A percentile compares a stretch with the other conserved stretches of the same genome.
These are phyloP conservation scores for Cladosporium sp. DNA, from an alignment of 2,329 filamentous ascomycete genomes.

Conservation along the genomic window DNA sequence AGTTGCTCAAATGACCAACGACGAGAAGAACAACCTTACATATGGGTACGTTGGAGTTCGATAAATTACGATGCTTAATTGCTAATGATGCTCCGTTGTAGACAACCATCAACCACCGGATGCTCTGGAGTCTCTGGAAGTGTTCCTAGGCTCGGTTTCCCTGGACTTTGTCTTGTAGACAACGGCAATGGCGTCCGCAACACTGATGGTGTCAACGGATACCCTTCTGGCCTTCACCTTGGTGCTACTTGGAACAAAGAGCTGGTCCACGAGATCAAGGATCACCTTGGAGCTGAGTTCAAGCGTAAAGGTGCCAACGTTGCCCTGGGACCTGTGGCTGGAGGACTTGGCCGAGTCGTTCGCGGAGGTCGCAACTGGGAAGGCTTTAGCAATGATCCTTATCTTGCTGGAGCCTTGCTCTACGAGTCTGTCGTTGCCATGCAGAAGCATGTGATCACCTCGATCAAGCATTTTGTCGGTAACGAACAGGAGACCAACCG, in stretches of 20 bases:
- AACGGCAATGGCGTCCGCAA: constrained; percentile 34
- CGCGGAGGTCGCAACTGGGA: constrained; percentile 32
- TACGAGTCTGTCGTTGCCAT: constrained; percentile 27
- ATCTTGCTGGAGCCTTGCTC: constrained; percentile 27
- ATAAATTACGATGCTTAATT: constrained; percentile 11
- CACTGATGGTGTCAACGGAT: constrained; percentile 31
- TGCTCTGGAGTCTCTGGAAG: constrained; percentile 74
- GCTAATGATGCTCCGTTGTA: background rate
- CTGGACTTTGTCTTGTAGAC: constrained; percentile 39
- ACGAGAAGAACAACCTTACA: constrained; percentile 34
- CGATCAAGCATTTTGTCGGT: constrained; percentile 31
- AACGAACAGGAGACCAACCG: constrained; percentile 31
- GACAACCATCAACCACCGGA: constrained; percentile 17
- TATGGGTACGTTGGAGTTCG: constrained; percentile 26
- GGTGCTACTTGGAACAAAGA: constrained; percentile 48
- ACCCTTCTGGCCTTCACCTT: constrained; percentile 34
- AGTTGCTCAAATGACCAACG: constrained; percentile 31
- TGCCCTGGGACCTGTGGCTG: constrained; percentile 43
- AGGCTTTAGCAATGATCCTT: constrained; percentile 22
- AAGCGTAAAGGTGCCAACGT: constrained; percentile 31
- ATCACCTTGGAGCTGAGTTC: constrained; percentile 32
- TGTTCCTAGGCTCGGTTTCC: constrained; percentile 36
- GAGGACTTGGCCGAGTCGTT: constrained; percentile 29
- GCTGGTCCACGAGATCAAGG: constrained; percentile 31
- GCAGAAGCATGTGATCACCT: constrained; percentile 44